phyloP scores from a whole-genome alignment of 2,329 filamentous ascomycete species.

The Helotiales sp. region DNA sequence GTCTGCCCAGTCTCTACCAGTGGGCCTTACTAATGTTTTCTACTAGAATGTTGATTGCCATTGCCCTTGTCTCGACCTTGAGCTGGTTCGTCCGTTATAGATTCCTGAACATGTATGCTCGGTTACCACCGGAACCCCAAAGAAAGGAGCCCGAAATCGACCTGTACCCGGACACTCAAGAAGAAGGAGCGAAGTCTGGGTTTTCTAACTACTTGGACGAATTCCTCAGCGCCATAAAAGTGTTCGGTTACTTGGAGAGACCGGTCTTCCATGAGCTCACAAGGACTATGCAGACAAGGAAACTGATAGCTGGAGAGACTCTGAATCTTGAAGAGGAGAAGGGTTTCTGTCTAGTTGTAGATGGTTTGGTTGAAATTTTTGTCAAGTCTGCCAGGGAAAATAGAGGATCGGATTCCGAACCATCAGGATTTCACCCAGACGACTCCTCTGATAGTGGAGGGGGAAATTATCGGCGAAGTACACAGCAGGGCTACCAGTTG shows the following conservation, averaged over 20 bases:
- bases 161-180: constrained; percentile 90
- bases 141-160: constrained; percentile 96
- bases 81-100: constrained; percentile 96
- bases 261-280: constrained; percentile 98
- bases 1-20: constrained; percentile 42
- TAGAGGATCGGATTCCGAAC: constrained; percentile 47
- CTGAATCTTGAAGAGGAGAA: constrained; percentile 96
- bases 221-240: constrained; percentile 97
- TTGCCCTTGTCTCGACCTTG: constrained; percentile 78
- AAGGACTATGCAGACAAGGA: constrained; percentile 95
- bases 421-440: constrained; percentile 49
- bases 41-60: constrained; percentile 73
- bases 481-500: constrained; percentile 87
- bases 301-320: constrained; percentile 94
- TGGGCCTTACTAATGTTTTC: constrained; percentile 14
- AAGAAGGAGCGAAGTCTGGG: constrained; percentile 86
- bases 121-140: constrained; percentile 90
- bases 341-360: constrained; percentile 95
- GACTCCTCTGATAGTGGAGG: constrained; percentile 69
- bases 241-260: constrained; percentile 95
- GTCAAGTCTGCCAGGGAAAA: constrained; percentile 80
- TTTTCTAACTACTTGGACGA: constrained; percentile 97
- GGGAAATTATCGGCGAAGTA: constrained; percentile 62
- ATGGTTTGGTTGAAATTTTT: constrained; percentile 95
- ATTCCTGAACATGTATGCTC: constrained; percentile 95